Evolutionary conservation across 225 moss, liverwort and hornwort genomes (phyloP).

Genomic region (Polytrichum commune): DNA sequence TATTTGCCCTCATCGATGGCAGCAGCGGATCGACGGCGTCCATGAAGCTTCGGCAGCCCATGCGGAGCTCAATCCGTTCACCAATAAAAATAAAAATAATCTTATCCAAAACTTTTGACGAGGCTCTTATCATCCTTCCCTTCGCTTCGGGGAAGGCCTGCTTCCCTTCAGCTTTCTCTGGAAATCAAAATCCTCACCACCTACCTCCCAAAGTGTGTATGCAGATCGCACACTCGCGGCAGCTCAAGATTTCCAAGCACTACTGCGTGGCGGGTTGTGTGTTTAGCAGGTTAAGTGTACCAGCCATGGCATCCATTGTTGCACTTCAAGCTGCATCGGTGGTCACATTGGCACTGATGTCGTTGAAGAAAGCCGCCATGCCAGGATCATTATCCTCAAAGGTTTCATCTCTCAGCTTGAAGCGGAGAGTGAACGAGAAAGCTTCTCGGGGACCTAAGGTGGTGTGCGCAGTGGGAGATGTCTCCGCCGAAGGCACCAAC

Average conservation of each 20-base stretch:
- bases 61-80: background rate
- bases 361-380: too few relatives aligned
- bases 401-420: too few relatives aligned
- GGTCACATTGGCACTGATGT: constrained; percentile 6
- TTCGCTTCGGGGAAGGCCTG: background rate
- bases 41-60: too few relatives aligned
- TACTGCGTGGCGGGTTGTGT: background rate
- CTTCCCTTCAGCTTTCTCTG: background rate
- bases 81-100: background rate
- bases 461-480: too few relatives aligned
- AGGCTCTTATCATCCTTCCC: constrained; percentile 1
- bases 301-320: constrained; percentile 43
- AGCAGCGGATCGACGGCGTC: too few relatives aligned
- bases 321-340: constrained; percentile 23
- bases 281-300: background rate
- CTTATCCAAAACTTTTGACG: constrained; percentile 1
- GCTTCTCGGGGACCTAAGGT: too few relatives aligned
- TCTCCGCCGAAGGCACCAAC: too few relatives aligned
- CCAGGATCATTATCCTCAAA: too few relatives aligned
- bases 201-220: background rate
- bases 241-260: too few relatives aligned
- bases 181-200: background rate
- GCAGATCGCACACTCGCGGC: background rate
- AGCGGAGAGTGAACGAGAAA: too few relatives aligned
- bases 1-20: too few relatives aligned